A percentile compares a stretch with the other conserved stretches of the same genome.
Evolutionary conservation across 1,284 basidiomycete genomes (phyloP).

Genomic region (Trichosporon coremiiforme): DNA sequence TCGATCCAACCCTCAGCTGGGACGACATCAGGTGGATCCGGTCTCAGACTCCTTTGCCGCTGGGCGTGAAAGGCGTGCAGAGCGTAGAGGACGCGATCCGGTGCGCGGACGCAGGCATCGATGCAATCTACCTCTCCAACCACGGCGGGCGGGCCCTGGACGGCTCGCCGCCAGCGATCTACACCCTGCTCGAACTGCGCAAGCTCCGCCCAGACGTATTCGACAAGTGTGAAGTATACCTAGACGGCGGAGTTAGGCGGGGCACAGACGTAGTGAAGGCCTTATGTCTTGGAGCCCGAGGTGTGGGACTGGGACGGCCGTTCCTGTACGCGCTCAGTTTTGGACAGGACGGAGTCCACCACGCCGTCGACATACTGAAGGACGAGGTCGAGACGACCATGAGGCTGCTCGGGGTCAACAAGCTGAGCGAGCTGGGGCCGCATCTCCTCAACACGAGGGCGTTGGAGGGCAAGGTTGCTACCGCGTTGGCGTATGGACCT

Average conservation of each 20-base stretch:
- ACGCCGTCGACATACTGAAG: slow-evolving; percentile 52
- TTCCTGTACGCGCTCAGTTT: slow-evolving; percentile 57
- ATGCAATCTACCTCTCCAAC: slow-evolving; percentile 57
- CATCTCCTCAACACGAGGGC: slow-evolving; percentile 50
- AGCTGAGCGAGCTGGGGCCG: slow-evolving; percentile 58
- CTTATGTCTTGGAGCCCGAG: slow-evolving; percentile 59
- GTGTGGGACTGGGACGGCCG: slow-evolving; percentile 57
- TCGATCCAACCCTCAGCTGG: slow-evolving; percentile 54
- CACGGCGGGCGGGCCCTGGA: slow-evolving; percentile 47
- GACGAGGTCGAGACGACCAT: slow-evolving; percentile 71
- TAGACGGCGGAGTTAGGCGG: slow-evolving; percentile 59
- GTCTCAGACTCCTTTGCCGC: slow-evolving; percentile 49
- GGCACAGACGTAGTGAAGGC: slow-evolving; percentile 60
- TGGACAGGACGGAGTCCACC: slow-evolving; percentile 56
- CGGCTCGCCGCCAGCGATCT: slow-evolving; percentile 56
- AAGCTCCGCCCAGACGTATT: slow-evolving; percentile 55
- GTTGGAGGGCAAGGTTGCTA: slow-evolving; percentile 38
- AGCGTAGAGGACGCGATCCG: slow-evolving; percentile 56
- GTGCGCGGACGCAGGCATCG: slow-evolving; percentile 54
- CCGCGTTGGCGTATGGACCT: slow-evolving; percentile 36
- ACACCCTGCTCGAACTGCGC: slow-evolving; percentile 56
- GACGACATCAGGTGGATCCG: slow-evolving; percentile 54
- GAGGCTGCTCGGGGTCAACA: slow-evolving; percentile 74
- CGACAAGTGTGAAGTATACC: slow-evolving; percentile 53
- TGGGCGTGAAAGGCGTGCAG: slow-evolving; percentile 57